phyloP scores from a whole-genome alignment of 371 early-diverging fungal species.

The Batrachochytrium dendrobatidis region DNA sequence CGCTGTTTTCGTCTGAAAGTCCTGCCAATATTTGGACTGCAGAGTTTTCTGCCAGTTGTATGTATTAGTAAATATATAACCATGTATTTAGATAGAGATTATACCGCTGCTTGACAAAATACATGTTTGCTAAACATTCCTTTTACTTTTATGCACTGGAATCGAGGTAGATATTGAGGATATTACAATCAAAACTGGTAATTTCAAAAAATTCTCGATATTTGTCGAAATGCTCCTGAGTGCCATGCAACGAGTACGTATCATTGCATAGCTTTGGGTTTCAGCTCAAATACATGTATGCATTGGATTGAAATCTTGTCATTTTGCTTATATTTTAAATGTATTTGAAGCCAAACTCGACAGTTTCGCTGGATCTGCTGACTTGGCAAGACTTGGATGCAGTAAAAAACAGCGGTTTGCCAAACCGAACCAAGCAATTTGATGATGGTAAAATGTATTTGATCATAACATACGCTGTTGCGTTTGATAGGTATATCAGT shows the following conservation, averaged over 20 bases:
- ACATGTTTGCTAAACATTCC: too few relatives aligned
- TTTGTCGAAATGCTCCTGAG: conserved; percentile 41
- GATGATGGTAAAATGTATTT: conserved; percentile 24
- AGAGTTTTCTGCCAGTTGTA: background rate
- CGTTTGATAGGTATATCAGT: conserved; percentile 39
- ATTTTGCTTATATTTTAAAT: background rate
- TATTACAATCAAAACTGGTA: conserved; percentile 42
- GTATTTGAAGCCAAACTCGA: conserved; percentile 7
- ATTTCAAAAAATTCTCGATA: conserved; percentile 38
- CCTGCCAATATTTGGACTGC: background rate
- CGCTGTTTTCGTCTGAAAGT: background rate
- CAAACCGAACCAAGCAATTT: background rate
- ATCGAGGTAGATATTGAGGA: conserved; percentile 29
- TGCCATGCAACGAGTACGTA: conserved; percentile 20
- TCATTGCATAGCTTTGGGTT: background rate
- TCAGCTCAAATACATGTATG: background rate
- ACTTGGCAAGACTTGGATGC: conserved; percentile 26
- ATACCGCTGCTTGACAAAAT: background rate
- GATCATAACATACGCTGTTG: conserved; percentile 39
- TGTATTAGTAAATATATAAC: too few relatives aligned
- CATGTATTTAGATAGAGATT: background rate
- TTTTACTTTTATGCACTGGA: background rate
- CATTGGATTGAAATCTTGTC: background rate
- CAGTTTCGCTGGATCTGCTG: conserved; percentile 31
- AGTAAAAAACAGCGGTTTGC: conserved; percentile 4